Base-by-base conservation (phyloP, 371 early-diverging fungal genomes). In the Catenaria anguillulae region DNA sequence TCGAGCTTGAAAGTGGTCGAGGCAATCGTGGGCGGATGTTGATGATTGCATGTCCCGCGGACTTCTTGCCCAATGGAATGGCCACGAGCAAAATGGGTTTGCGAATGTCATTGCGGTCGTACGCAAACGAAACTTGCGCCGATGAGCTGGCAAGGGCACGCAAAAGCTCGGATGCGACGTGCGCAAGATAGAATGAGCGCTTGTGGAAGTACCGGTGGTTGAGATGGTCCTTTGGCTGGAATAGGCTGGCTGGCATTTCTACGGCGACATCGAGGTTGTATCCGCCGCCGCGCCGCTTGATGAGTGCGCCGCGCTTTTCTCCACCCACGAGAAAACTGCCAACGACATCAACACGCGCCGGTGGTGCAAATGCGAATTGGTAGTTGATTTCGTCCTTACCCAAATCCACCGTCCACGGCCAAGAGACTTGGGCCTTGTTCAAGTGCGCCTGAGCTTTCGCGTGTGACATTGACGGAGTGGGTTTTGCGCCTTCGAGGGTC, bases 141-240 rank as follows among this genome's bases (percentile, higher is more conserved):
- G n/a, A n/a, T n/a, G n/a, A n/a, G n/a, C n/a, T n/a, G n/a, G n/a
- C n/a, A n/a, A n/a, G n/a, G n/a, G n/a, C n/a, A 24, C 64, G 56
- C 26, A 79, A 59, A 33, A 66, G 68, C n/a, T n/a, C n/a, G 19
- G 73, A 60, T 0, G 80, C 78, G 29, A 77, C 46, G 26, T 73
- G 78, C 1, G 92, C 80, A 42, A 96, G 71, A 68, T 92, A 97
- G 67, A 84, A 93, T 0, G 93, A 87, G 50, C 97, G 84, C 70
- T 97, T 97, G 73, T 93, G 80, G 66, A 92, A 89, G 70, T 97
- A 97, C 56, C 95, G 80, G 70, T 87, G 80, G 77, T 97, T 94
- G 69, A 92, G 67, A 65, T 86, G 80, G 69, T 97, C 98, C 68
- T 93, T 92, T 60, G 94, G 92, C 67, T 84, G 84, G 68, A 94